Percentiles rank a stretch among this genome's conserved stretches.
phyloP scores from a whole-genome alignment of 768 basidiomycete species.

The Trametes elegans region DNA sequence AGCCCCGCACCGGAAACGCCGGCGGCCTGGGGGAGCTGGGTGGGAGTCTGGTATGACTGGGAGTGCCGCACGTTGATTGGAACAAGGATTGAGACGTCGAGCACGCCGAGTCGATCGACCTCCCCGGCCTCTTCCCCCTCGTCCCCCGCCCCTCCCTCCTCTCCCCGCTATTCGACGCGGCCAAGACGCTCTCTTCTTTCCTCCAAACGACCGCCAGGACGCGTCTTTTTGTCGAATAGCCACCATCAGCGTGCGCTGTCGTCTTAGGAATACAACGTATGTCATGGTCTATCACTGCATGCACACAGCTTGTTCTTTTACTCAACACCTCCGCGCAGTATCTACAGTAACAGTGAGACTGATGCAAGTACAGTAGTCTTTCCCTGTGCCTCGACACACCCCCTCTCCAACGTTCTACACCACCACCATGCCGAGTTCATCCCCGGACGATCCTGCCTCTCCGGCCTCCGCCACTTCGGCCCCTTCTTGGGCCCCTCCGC shows the following conservation, averaged over 20 bases:
- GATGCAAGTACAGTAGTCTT: constrained; percentile 6
- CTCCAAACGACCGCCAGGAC: not conserved
- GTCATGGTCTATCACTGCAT: constrained; percentile 4
- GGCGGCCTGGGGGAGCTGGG: not conserved
- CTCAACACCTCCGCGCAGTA: not conserved
- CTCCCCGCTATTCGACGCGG: not conserved
- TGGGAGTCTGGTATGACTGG: constrained; percentile 4
- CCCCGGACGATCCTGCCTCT: constrained; percentile 20
- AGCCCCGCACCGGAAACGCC: not conserved
- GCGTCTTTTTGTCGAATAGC: not conserved
- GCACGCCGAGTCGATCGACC: not conserved
- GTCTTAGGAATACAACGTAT: not conserved
- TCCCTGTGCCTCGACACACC: not conserved
- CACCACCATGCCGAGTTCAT: constrained; percentile 27
- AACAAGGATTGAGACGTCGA: not conserved
- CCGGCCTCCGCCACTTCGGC: constrained; percentile 13
- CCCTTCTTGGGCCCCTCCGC: constrained; percentile 60
- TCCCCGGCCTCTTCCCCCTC: not conserved
- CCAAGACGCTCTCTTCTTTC: not conserved
- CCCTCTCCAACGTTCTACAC: constrained; percentile 4
- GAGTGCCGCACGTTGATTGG: not conserved
- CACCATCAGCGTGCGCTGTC: not conserved
- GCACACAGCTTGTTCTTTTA: constrained; percentile 2
- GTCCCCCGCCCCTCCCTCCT: not conserved
- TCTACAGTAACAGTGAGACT: not conserved